These are phyloP conservation scores for Whalleya microplaca DNA, from an alignment of 2,329 filamentous ascomycete genomes.

Conservation along the genomic window DNA sequence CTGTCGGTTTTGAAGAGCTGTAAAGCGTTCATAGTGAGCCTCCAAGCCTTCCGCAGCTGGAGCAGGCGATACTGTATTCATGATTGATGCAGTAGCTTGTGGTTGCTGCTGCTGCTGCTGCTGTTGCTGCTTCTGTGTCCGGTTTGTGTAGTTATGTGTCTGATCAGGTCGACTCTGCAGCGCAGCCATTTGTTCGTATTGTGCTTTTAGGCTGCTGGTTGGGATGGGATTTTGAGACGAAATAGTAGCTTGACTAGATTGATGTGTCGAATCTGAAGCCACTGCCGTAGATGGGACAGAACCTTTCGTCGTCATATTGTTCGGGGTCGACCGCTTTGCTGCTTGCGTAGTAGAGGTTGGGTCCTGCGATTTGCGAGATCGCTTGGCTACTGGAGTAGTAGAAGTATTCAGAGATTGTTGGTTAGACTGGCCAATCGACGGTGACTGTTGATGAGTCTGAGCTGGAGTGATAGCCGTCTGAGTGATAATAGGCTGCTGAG, in stretches of 20 bases:
- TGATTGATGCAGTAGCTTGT: conserved; percentile 27
- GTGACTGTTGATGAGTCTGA: conserved; percentile 24
- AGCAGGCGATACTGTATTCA: conserved; percentile 26
- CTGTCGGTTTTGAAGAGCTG: conserved; percentile 31
- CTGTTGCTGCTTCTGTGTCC: conserved; percentile 32
- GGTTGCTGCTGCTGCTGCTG: conserved; percentile 33
- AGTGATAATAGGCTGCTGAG: conserved; percentile 18
- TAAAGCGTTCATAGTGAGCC: conserved; percentile 37
- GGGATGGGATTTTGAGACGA: conserved; percentile 24
- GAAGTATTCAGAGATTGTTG: conserved; percentile 25
- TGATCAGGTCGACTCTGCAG: conserved; percentile 33
- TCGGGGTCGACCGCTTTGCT: conserved; percentile 31
- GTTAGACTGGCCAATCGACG: conserved; percentile 21
- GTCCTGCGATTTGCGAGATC: conserved; percentile 37
- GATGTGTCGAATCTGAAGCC: conserved; percentile 25
- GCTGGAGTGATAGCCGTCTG: conserved; percentile 19
- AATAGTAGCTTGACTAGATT: conserved; percentile 21
- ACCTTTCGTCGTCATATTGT: conserved; percentile 27
- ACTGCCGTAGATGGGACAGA: conserved; percentile 18
- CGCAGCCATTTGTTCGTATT: conserved; percentile 32
- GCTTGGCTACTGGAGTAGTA: conserved; percentile 31
- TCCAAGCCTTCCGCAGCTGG: conserved; percentile 35
- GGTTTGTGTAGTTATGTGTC: conserved; percentile 30
- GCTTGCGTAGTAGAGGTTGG: conserved; percentile 22
- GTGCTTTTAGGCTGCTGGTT: conserved; percentile 36